phyloP scores from a whole-genome alignment of 2,329 filamentous ascomycete species.

The Trichoderma asperellum region DNA sequence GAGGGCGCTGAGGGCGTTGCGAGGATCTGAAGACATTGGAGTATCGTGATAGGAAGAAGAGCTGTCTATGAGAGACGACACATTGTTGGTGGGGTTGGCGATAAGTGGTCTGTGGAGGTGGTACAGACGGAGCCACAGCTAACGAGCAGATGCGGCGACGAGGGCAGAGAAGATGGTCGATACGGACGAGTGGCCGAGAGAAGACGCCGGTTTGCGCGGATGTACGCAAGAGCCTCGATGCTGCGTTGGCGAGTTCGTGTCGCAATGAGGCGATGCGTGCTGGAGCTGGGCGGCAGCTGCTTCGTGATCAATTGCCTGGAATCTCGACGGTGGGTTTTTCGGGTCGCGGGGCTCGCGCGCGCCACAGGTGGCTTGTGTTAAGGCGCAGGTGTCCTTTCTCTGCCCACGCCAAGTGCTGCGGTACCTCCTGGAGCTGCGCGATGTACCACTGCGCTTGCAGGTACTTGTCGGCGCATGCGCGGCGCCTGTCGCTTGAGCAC shows the following conservation, averaged over 20 bases:
- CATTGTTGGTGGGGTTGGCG: conserved; percentile 28
- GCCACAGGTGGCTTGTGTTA: conserved; percentile 24
- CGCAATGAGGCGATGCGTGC: conserved; percentile 7
- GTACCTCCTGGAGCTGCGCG: conserved; percentile 1
- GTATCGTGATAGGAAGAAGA: conserved; percentile 26
- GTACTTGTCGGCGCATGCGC: conserved; percentile 4
- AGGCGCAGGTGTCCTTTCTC: not conserved
- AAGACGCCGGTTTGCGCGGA: not conserved
- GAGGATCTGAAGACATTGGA: conserved; percentile 50
- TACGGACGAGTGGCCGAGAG: no score
- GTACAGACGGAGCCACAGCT: not conserved
- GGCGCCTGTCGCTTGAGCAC: not conserved
- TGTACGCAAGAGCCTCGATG: not conserved
- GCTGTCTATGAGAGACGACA: conserved; percentile 13
- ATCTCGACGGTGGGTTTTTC: conserved; percentile 21
- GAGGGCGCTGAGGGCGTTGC: conserved; percentile 56
- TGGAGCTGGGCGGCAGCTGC: conserved; percentile 12
- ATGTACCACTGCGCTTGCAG: conserved; percentile 14
- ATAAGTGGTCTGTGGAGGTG: not conserved
- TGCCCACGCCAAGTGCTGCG: not conserved
- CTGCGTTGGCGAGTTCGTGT: not conserved
- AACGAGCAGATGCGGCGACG: not conserved
- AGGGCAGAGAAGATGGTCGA: not conserved
- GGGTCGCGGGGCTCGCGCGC: conserved; percentile 25
- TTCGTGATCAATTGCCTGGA: conserved; percentile 11